phyloP scores from a whole-genome alignment of 805 yeast genomes.

The Cyberlindnera sargentensis region DNA sequence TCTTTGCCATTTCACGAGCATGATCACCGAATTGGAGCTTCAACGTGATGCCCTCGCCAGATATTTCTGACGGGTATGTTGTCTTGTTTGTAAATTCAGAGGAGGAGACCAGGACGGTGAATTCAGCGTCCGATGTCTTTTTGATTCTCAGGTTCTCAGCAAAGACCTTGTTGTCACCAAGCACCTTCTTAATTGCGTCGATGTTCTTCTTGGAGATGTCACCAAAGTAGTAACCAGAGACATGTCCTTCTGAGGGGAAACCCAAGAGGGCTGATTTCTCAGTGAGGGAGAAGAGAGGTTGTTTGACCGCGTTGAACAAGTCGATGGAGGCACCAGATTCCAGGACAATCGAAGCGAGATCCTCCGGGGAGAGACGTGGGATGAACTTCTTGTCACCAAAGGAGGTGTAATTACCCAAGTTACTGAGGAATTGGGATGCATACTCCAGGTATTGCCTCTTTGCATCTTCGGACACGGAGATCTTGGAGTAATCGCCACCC shows the following conservation, averaged over 20 bases:
- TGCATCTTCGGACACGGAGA: conserved; percentile 31
- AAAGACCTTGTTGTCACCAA: conserved; percentile 56
- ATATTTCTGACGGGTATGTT: conserved; percentile 43
- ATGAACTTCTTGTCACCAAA: conserved; percentile 86
- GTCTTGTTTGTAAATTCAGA: conserved; percentile 43
- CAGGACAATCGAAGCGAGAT: conserved; percentile 43
- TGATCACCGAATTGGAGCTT: conserved; percentile 75
- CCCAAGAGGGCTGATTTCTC: conserved; percentile 55
- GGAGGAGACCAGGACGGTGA: conserved; percentile 64
- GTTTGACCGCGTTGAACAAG: conserved; percentile 32
- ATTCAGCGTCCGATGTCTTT: conserved; percentile 42
- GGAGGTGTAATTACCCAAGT: conserved; percentile 75
- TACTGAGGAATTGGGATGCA: conserved; percentile 67
- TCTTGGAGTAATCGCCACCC: conserved; percentile 39
- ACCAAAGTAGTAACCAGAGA: conserved; percentile 64
- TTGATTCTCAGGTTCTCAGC: conserved; percentile 77
- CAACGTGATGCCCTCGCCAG: conserved; percentile 34
- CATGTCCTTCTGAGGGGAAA: conserved; percentile 70
- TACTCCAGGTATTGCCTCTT: conserved; percentile 54
- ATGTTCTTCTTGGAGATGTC: conserved; percentile 52
- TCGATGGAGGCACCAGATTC: conserved; percentile 29
- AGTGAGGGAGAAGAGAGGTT: conserved; percentile 42
- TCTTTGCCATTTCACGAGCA: conserved; percentile 50
- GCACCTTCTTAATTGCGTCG: conserved; percentile 56
- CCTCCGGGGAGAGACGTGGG: conserved; percentile 47